These are phyloP conservation scores for Dactylellina haptotyla DNA, from an alignment of 2,329 filamentous ascomycete genomes.

Conservation along the genomic window DNA sequence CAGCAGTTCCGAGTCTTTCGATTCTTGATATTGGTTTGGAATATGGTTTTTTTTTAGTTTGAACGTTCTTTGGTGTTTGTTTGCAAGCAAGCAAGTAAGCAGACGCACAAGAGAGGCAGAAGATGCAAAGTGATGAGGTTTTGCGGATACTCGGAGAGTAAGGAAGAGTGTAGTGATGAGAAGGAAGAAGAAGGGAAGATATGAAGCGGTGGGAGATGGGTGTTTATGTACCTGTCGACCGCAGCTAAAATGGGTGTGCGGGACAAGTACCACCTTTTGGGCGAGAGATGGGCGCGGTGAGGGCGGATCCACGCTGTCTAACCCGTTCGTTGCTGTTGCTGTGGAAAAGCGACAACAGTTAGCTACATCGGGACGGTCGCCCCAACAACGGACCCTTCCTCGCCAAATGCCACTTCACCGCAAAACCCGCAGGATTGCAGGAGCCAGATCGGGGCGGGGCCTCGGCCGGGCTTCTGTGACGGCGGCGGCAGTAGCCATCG, in stretches of 20 bases:
- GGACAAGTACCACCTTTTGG: conserved; percentile 29
- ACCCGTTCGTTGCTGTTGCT: conserved; percentile 16
- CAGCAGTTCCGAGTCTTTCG: conserved; percentile 12
- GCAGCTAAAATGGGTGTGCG: conserved; percentile 28
- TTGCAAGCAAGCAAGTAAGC: too few species aligned
- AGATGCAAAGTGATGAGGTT: background rate
- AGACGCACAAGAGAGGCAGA: conserved; percentile 8
- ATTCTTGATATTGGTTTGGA: conserved; percentile 11
- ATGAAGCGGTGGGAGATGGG: conserved; percentile 10
- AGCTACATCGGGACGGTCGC: conserved; percentile 35
- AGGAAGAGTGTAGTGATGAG: conserved; percentile 14
- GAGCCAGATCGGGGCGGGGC: conserved; percentile 10
- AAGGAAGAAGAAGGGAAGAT: conserved; percentile 11
- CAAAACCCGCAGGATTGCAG: too few species aligned
- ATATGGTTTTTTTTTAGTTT: conserved; percentile 11
- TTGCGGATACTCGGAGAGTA: conserved; percentile 11
- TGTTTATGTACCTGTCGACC: conserved; percentile 48
- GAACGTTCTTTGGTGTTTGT: too few species aligned
- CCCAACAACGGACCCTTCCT: conserved; percentile 19
- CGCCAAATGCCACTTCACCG: background rate
- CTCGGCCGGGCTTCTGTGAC: conserved; percentile 8
- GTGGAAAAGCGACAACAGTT: conserved; percentile 18
- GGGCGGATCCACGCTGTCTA: background rate
- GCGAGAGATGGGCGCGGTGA: conserved; percentile 13
- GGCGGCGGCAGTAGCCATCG: conserved; percentile 41